A percentile compares a stretch with the other conserved stretches of the same genome.
Conservation (phyloP, 2,329 filamentous ascomycete genomes). For the Xylaria sp. region DNA sequence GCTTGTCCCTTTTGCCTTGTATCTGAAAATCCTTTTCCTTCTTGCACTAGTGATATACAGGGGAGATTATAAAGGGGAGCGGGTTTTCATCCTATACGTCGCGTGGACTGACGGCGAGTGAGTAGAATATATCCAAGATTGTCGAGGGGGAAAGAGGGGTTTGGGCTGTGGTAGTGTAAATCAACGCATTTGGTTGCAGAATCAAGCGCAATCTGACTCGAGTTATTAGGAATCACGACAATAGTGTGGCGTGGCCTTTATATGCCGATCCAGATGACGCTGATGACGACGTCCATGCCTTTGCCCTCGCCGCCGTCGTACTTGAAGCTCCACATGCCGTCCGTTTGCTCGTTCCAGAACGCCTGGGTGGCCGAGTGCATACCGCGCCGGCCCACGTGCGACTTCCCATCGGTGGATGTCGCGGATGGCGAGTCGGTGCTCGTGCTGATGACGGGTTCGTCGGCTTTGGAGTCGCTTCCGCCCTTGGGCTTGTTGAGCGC, state of each 20-base stretch:
- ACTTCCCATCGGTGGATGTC: constrained; percentile 63
- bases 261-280: constrained; percentile 79
- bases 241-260: constrained; percentile 43
- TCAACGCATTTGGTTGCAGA: too few relatives aligned
- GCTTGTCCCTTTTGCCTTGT: background rate
- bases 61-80: background rate
- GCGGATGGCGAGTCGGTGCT: constrained; percentile 56
- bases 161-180: background rate
- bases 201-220: too few relatives aligned
- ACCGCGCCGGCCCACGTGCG: constrained; percentile 82
- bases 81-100: background rate
- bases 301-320: constrained; percentile 71
- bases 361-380: constrained; percentile 88
- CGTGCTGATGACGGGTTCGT: constrained; percentile 60
- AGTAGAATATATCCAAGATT: background rate
- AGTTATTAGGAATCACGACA: background rate
- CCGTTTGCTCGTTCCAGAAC: constrained; percentile 90
- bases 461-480: constrained; percentile 53
- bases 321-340: constrained; percentile 90
- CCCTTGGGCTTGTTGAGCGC: constrained; percentile 65
- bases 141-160: background rate
- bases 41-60: constrained; percentile 19
- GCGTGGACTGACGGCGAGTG: background rate
- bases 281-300: constrained; percentile 72
- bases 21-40: constrained; percentile 2